Conservation (phyloP, 2,329 filamentous ascomycete genomes). For the Fusarium mangiferae region DNA sequence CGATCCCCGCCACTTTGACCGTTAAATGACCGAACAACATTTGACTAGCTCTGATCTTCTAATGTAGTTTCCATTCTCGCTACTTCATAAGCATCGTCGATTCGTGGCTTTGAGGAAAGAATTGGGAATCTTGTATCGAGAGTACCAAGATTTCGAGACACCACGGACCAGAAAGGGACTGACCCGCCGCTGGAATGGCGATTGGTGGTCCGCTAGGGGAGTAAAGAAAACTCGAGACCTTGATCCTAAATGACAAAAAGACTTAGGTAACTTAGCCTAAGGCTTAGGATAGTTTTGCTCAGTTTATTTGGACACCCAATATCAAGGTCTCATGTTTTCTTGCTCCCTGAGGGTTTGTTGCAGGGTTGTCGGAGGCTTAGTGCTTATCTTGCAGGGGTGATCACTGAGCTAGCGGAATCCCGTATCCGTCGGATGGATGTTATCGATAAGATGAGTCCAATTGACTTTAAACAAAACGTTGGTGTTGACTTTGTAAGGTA, state of each 20-base stretch:
- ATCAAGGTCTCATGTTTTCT: too few relatives aligned
- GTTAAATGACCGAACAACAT: not conserved
- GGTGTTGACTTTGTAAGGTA: not conserved
- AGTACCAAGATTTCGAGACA: not conserved
- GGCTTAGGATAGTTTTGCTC: too few relatives aligned
- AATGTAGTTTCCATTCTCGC: rapidly evolving
- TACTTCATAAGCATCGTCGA: rapidly evolving
- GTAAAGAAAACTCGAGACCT: too few relatives aligned
- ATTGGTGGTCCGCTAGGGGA: not conserved
- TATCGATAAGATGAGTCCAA: not conserved
- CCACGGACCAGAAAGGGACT: not conserved
- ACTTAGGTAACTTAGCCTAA: too few relatives aligned
- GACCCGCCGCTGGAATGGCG: not conserved
- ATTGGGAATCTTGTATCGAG: not conserved
- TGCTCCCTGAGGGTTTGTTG: not conserved
- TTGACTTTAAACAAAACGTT: not conserved
- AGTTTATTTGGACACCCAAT: too few relatives aligned
- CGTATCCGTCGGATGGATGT: not conserved
- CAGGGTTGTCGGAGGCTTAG: not conserved
- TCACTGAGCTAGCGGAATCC: not conserved
- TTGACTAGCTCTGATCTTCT: not conserved
- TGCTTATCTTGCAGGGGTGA: conserved; percentile 10
- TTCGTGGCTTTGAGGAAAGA: rapidly evolving
- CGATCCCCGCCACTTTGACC: not conserved
- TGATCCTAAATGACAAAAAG: too few relatives aligned